Evolutionary conservation across 2,329 filamentous ascomycete genomes (phyloP).

Genomic region (Coniochaeta prunicola): DNA sequence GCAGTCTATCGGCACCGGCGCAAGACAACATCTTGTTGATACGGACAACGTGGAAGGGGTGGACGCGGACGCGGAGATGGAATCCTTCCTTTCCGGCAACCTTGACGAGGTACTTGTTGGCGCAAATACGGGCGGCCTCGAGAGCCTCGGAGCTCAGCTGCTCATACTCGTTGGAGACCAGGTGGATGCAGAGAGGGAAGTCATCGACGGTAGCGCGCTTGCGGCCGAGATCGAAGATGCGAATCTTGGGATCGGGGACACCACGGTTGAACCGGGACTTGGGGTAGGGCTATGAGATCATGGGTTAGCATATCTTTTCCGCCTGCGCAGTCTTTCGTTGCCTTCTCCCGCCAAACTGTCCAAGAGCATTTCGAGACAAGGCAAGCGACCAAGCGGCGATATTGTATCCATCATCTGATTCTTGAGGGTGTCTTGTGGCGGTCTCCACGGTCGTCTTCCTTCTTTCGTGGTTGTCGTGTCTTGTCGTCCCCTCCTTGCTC

Average conservation of each 20-base stretch:
- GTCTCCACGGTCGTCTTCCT: neutral
- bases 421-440: neutral
- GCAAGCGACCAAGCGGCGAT: neutral
- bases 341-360: neutral
- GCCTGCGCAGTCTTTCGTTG: constrained; percentile 1
- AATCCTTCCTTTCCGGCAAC: constrained; percentile 64
- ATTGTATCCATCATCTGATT: neutral
- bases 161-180: constrained; percentile 99
- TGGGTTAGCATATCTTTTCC: neutral
- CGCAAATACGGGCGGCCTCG: constrained; percentile 99
- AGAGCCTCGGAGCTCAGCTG: constrained; percentile 99
- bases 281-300: constrained; percentile 69
- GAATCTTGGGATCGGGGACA: constrained; percentile 80
- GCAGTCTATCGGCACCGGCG: constrained; percentile 99
- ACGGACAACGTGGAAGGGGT: constrained; percentile 99
- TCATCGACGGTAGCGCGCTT: constrained; percentile 99
- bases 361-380: neutral
- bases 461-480: neutral
- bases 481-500: neutral
- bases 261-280: constrained; percentile 99
- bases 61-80: constrained; percentile 75
- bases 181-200: constrained; percentile 98
- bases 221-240: constrained; percentile 98
- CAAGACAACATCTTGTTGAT: constrained; percentile 99
- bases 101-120: constrained; percentile 94